Evolutionary conservation across 805 yeast species (phyloP), one percentile per base, ranked within the genome.

Genomic region (Metschnikowia baotianmanensis): DNA sequence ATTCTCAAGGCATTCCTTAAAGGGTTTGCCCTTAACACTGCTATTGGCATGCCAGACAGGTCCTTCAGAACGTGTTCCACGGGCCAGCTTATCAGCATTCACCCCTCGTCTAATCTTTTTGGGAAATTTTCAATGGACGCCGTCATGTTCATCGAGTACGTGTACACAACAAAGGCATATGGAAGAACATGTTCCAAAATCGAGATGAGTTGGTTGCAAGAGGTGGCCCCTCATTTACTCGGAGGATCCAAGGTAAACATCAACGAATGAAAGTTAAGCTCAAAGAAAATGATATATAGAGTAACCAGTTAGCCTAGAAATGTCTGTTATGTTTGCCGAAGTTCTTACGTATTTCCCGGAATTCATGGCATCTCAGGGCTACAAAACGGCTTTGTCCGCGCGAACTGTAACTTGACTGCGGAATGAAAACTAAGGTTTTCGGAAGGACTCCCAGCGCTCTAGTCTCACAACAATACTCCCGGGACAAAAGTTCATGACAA

Each of bases 1-100:
- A 72, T 91, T 7, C 66, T 91, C 40, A 86, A 86, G 58, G 77
- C 95, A 19, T 93, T 93, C 61, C 65, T 93, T 28, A 71, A 73
- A 27, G 99, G 99, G 0, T 91, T 75, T 53, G 75, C 87, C n/a
- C 74, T 83, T 34, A 90, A 91, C 60, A 82, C 96, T 0, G 99
- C 99, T 0, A 78, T 93, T 15, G 96, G 96, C 9, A 78, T 86
- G 80, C 96, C 98, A 0, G 98, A 93, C 61, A 74, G 97, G 55
- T 84, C 96, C 3, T 93, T 83, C 65, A 73, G 95, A 57, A 89
- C 98, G 0, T 83, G 89, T 6, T 68, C 83, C 21, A 78, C 85
- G 1, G 96, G 96, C 19, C 96, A 88, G 60, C 69, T 86, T 23
- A 79, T 91, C 34, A 80, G 93, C 36, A 80, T 91, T 9, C 98